phyloP scores from a whole-genome alignment of 352 stramenopile species.

The Phytophthora hibernalis region DNA sequence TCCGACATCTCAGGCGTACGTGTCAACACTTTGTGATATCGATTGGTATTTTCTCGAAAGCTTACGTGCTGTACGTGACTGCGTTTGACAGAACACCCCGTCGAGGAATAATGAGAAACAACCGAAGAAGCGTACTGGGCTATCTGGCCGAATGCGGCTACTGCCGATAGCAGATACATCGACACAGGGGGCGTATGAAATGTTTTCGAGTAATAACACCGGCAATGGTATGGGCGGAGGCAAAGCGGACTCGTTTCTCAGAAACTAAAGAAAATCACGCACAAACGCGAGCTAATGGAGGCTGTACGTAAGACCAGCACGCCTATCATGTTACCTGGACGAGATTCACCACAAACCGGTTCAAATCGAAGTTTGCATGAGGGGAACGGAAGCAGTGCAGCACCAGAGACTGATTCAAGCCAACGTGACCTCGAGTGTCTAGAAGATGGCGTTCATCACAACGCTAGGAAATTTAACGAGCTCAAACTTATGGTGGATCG shows the following conservation, averaged over 20 bases:
- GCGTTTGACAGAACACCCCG: slow-evolving; percentile 32
- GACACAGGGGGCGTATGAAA: slow-evolving; percentile 32
- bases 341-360: slow-evolving; percentile 41
- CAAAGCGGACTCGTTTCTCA: slow-evolving; percentile 28
- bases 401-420: slow-evolving; percentile 50
- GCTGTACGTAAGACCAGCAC: slow-evolving; percentile 79
- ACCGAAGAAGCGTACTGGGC: slow-evolving; percentile 58
- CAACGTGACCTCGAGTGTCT: slow-evolving; percentile 69
- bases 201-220: slow-evolving; percentile 42
- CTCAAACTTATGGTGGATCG: slow-evolving; percentile 71
- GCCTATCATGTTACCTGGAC: slow-evolving; percentile 60
- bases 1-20: slow-evolving; percentile 62
- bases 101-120: slow-evolving; percentile 44
- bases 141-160: slow-evolving; percentile 53
- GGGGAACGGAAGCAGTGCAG: slow-evolving; percentile 14
- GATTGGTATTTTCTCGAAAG: not conserved
- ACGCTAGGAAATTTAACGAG: slow-evolving; percentile 85
- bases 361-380: slow-evolving; percentile 42
- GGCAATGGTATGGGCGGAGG: slow-evolving; percentile 32
- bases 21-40: not conserved
- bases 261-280: slow-evolving; percentile 79
- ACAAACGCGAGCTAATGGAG: slow-evolving; percentile 80
- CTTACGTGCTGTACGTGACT: not conserved
- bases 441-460: slow-evolving; percentile 75
- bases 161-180: slow-evolving; percentile 55